These are phyloP conservation scores for Tremella yokohamensis DNA, from an alignment of 768 basidiomycete species.

Conservation along the genomic window DNA sequence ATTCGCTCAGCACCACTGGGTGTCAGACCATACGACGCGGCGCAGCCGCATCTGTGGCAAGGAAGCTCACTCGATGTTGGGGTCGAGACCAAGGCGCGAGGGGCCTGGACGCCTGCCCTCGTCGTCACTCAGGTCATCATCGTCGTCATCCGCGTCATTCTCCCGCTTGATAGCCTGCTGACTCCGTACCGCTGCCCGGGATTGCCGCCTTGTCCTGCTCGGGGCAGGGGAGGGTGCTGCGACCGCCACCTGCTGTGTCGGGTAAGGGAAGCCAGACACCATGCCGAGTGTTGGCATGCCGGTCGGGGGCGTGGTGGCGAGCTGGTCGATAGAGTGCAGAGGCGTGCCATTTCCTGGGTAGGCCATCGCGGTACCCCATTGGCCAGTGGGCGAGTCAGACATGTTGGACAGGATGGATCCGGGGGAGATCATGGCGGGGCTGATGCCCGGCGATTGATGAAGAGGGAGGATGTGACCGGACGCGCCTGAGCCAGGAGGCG, in stretches of 20 bases:
- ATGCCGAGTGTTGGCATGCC: constrained; percentile 12
- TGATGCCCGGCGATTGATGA: constrained; percentile 11
- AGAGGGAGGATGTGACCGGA: constrained; percentile 11
- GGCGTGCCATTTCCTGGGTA: constrained; percentile 8
- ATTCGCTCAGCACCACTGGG: neutral
- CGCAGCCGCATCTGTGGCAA: neutral
- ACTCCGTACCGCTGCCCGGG: constrained; percentile 10
- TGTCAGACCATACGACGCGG: neutral
- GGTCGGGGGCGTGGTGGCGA: constrained; percentile 10
- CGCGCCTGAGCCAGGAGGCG: constrained; percentile 9
- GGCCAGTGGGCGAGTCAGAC: constrained; percentile 11
- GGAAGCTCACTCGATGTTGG: constrained; percentile 11
- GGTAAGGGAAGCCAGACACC: constrained; percentile 20
- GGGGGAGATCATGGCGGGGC: constrained; percentile 21
- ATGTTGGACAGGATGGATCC: constrained; percentile 9
- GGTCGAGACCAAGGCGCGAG: neutral
- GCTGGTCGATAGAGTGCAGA: no score
- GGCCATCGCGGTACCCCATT: constrained; percentile 6
- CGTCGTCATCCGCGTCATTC: constrained; percentile 17
- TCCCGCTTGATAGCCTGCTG: constrained; percentile 15
- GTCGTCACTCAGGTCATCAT: constrained; percentile 12
- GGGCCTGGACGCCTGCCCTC: neutral
- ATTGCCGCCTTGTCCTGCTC: no score
- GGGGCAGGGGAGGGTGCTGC: no score
- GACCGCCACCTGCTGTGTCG: neutral